Base-by-base conservation (phyloP, 768 basidiomycete species). In the Russula dissimulans region DNA sequence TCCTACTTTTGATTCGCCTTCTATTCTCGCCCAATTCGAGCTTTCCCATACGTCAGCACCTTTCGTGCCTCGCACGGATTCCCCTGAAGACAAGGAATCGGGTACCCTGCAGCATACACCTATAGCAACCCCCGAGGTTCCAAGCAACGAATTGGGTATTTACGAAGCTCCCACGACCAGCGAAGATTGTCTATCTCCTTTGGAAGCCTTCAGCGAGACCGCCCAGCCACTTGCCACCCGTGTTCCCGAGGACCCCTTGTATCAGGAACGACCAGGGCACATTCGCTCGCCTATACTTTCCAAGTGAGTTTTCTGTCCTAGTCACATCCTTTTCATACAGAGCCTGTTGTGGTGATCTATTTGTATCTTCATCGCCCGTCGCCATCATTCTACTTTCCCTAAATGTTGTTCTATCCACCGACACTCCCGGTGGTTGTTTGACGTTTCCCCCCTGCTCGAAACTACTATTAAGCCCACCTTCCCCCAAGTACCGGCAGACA, bases 271-370 rank as follows among this genome's bases (percentile, higher is more conserved):
- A 3, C 45, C 39, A 3, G 57, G 64, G 26, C 64, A 65, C 22
- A 36, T 65, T 34, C 64, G 64, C 32, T 63, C 64, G 2, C 64
- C 64, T 31, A 56, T 65, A 42, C 57, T 65, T 45, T 63, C 64
- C n/a, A 59, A 63, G 64, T 65, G 56, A 63, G 64, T 39, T 36
- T 31, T 49, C n/a, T 32, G 26, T 52, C 31, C 11, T 11, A 10
- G 12, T 18, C 3, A 15, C 41, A 32, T 32, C 22, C n/a, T 26
- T 22, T 45, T 18, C 43, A 18, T 17, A 10, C 17, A 22, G 46
- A 17, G 5, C 29, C 43, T 14, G 43, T 47, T 26, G 38, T 46
- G 7, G 22, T 60, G 32, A 31, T 42, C 39, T 26, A 26, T 54
- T 26, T 2, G 3, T 26, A 9, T 53, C 53, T 34, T 31, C 12